These are phyloP conservation scores for Metarhizium brunneum DNA, from an alignment of 2,329 filamentous ascomycete genomes.

Conservation along the genomic window DNA sequence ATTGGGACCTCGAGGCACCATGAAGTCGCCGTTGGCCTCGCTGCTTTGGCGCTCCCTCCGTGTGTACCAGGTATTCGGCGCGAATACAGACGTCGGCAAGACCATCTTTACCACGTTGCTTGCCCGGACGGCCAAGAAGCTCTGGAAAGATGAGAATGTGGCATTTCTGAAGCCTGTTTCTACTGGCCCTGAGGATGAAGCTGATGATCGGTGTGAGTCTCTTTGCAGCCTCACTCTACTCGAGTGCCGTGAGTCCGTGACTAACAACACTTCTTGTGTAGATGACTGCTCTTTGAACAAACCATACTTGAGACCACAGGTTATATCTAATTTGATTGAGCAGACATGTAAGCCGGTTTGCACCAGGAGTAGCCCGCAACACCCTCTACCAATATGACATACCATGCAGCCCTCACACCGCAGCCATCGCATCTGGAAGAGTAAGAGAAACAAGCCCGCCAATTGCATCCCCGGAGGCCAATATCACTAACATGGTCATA, in stretches of 20 bases:
- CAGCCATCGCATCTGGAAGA: slow-evolving; percentile 41
- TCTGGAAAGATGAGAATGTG: slow-evolving; percentile 36
- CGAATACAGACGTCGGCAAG: slow-evolving; percentile 80
- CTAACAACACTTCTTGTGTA: not conserved
- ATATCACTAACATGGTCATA: slow-evolving; percentile 13
- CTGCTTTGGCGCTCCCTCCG: slow-evolving; percentile 60
- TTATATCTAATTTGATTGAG: not conserved
- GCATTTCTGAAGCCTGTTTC: slow-evolving; percentile 75
- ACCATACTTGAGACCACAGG: not conserved
- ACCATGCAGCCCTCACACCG: slow-evolving; percentile 70
- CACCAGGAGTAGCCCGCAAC: slow-evolving; percentile 35
- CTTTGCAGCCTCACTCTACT: not conserved
- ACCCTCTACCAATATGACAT: slow-evolving; percentile 65
- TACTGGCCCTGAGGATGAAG: slow-evolving; percentile 60
- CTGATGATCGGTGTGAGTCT: slow-evolving; percentile 55
- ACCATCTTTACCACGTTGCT: slow-evolving; percentile 70
- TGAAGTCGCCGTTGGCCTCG: slow-evolving; percentile 39
- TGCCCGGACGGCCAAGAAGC: slow-evolving; percentile 48
- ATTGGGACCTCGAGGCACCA: not conserved
- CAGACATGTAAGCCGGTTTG: slow-evolving; percentile 56
- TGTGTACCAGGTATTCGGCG: slow-evolving; percentile 68
- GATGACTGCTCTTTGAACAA: not conserved
- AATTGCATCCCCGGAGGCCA: not conserved
- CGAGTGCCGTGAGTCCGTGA: not conserved
- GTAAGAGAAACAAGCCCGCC: slow-evolving; percentile 15